A percentile compares a stretch with the other conserved stretches of the same genome.
These are phyloP conservation scores for Brassica hybrid DNA, from an alignment of 441 rosid genomes.

Conservation along the genomic window DNA sequence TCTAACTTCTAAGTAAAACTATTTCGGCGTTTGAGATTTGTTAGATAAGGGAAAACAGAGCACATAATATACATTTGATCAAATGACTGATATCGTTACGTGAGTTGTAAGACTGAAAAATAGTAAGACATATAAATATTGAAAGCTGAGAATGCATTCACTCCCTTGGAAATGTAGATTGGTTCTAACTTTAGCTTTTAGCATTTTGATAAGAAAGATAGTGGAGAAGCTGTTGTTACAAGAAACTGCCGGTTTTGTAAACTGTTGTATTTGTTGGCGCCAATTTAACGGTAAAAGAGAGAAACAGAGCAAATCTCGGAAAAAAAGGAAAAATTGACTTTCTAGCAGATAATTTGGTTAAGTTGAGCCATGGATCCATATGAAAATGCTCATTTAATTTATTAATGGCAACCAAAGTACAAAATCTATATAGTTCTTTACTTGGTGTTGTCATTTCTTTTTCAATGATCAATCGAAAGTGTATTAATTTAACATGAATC, in stretches of 20 bases:
- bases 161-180: too few species aligned
- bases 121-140: too few species aligned
- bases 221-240: too few species aligned
- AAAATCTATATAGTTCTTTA: neutral
- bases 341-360: neutral
- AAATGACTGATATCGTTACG: neutral
- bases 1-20: neutral
- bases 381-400: neutral
- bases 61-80: neutral
- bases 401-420: neutral
- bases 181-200: too few species aligned
- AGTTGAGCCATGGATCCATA: neutral
- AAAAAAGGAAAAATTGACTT: neutral
- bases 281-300: conserved; percentile 2
- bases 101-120: too few species aligned
- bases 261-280: neutral
- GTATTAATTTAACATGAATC: neutral
- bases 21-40: too few species aligned
- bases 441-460: neutral
- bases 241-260: neutral
- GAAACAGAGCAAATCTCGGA: conserved; percentile 7
- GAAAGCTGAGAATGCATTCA: too few species aligned
- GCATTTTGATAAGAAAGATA: neutral
- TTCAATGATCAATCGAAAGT: neutral
- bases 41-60: neutral